Evolutionary conservation across 2,329 filamentous ascomycete genomes (phyloP), one percentile per base, ranked within the genome.

Genomic region (Diplodia intermedia): DNA sequence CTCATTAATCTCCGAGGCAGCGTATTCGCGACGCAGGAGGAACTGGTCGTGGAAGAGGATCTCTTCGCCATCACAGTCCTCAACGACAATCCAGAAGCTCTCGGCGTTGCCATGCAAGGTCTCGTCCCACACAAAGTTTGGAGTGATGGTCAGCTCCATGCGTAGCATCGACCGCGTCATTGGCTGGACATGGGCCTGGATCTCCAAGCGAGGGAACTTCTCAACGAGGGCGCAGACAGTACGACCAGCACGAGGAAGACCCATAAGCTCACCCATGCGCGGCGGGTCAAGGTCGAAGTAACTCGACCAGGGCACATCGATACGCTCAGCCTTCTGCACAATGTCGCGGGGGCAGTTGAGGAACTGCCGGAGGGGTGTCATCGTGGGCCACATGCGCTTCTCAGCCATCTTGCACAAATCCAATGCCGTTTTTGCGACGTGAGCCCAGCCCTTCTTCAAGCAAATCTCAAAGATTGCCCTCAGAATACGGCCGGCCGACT

Each of bases 331-430:
- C 81, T 98, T 98, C 72, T 92, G 89, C 60, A 98, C 84, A 65
- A 98, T 92, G 69, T 98, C 94, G 50, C 89, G 85, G 3, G 94
- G 89, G 75, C 93, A 97, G 49, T 84, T 82, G 3, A 91, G 88
- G 76, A 99, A 99, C 75, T 99, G 95, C 66, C 95, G 89, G 38
- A 99, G 84, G 12, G 96, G 95, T 47, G 93, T 92, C 95, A 98
- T 99, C 6, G 94, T 98, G 15, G 94, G 94, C 95, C 95, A 99
- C 96, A 99, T 99, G 61, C 96, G 88, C 85, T 97, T 97, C 83
- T 99, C 95, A 0, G 94, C 95, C 93, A 97, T 98, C 83, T 99
- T 99, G 82, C 96, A 99, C 65, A 99, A 86, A 74, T 97, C 92
- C 52, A 99, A 84, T 0, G 95, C 94, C 70, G 91, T 93, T 82